Percentiles rank a stretch among this genome's conserved stretches.
Evolutionary conservation across 78 protist genomes (phyloP).

Genomic region (Bodo saltans): DNA sequence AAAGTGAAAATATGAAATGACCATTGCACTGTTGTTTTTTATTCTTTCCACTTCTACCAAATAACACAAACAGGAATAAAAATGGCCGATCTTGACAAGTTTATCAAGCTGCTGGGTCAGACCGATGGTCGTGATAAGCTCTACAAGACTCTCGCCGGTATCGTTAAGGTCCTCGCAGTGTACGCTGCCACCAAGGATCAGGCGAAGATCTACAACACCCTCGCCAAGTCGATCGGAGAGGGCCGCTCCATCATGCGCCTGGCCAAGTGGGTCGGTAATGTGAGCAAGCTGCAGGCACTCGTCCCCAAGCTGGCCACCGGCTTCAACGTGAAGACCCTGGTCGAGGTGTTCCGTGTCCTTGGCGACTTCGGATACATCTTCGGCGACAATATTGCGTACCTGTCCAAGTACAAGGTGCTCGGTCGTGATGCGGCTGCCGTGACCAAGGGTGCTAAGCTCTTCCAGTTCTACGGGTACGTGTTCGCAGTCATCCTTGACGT

Average conservation of each 20-base stretch:
- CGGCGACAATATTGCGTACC: constrained; percentile 23
- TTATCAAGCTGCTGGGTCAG: constrained; percentile 2
- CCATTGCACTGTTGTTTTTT: neutral
- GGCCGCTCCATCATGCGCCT: constrained; percentile 16
- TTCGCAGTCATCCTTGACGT: neutral
- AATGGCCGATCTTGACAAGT: neutral
- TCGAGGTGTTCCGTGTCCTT: neutral
- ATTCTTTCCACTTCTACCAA: neutral
- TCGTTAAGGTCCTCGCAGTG: neutral
- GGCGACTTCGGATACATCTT: constrained; percentile 22
- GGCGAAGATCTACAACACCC: neutral
- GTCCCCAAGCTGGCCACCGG: neutral
- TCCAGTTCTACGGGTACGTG: constrained; percentile 26
- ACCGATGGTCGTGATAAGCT: constrained; percentile 28
- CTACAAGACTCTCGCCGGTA: neutral
- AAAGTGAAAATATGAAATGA: neutral
- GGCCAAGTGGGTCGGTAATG: constrained; percentile 7
- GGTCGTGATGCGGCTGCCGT: neutral
- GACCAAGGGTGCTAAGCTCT: neutral
- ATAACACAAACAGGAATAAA: constrained; percentile 2
- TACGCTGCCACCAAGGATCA: neutral
- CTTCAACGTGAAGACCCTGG: neutral
- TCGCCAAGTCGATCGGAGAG: constrained; percentile 23
- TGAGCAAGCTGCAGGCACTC: neutral
- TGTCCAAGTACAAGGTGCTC: constrained; percentile 20